Percentiles rank a stretch among this genome's conserved stretches.
Conservation (phyloP, 1,139 yeast species). For the Zygoascus meyerae region DNA sequence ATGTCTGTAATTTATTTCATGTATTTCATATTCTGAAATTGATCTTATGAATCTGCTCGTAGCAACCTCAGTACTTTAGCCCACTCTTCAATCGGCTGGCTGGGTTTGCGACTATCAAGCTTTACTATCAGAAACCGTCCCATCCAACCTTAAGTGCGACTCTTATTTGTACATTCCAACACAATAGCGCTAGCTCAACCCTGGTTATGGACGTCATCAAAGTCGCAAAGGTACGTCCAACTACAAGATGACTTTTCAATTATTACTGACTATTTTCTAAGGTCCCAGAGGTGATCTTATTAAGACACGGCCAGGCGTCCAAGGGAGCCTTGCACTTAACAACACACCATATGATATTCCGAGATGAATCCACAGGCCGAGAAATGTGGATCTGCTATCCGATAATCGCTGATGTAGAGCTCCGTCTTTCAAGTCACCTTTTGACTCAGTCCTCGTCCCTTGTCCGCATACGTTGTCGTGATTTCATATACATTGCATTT, state of each 20-base stretch:
- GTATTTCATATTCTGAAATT: too few species aligned
- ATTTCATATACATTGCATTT: conserved; percentile 77
- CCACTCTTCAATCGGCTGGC: too few species aligned
- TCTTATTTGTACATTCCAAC: too few species aligned
- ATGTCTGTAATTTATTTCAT: too few species aligned
- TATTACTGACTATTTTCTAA: conserved; percentile 18
- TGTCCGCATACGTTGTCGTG: conserved; percentile 72
- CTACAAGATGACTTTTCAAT: neutral
- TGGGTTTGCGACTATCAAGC: too few species aligned
- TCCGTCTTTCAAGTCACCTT: conserved; percentile 35
- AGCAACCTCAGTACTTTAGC: too few species aligned
- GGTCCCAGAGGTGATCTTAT: conserved; percentile 63
- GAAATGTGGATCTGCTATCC: conserved; percentile 96
- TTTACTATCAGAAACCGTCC: too few species aligned
- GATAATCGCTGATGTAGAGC: conserved; percentile 61
- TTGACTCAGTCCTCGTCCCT: conserved; percentile 27
- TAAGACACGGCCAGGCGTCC: conserved; percentile 60
- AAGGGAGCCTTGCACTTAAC: conserved; percentile 73
- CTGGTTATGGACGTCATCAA: conserved; percentile 50
- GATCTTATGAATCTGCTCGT: too few species aligned
- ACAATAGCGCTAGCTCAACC: too few species aligned
- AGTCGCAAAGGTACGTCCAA: conserved; percentile 40
- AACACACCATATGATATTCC: conserved; percentile 81
- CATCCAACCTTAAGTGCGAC: too few species aligned
- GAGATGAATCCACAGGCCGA: conserved; percentile 38